Evolutionary conservation across 2,329 filamentous ascomycete genomes (phyloP).

Genomic region (Paraphaeosphaeria sporulosa): DNA sequence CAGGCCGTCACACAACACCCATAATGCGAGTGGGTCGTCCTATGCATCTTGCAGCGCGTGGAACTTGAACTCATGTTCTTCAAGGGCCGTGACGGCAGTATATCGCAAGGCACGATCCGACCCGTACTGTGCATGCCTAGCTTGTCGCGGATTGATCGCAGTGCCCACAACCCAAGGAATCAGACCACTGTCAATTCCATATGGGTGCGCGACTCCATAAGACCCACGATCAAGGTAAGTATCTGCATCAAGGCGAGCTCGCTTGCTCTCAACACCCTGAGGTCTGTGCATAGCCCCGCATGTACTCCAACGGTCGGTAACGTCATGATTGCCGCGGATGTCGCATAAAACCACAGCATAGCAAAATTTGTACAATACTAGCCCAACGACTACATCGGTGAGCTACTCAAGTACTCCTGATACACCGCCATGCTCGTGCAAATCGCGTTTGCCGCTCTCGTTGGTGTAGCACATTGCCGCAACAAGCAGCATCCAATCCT

Average conservation of each 20-base stretch:
- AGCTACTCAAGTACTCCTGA: background rate
- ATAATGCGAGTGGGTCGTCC: too few relatives aligned
- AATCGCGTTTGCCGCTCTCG: constrained; percentile 2
- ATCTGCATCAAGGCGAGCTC: background rate
- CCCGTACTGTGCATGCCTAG: too few relatives aligned
- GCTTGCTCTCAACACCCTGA: background rate
- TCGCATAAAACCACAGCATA: background rate
- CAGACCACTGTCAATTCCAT: background rate
- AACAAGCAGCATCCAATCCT: constrained; percentile 20
- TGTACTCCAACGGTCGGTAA: background rate
- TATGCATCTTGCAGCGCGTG: too few relatives aligned
- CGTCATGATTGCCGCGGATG: constrained; percentile 13
- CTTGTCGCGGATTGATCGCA: background rate
- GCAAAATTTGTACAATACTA: too few relatives aligned
- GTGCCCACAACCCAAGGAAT: too few relatives aligned
- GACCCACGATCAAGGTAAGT: background rate
- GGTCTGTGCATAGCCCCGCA: constrained; percentile 14
- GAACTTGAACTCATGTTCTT: background rate
- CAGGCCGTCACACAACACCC: too few relatives aligned
- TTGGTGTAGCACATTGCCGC: constrained; percentile 16
- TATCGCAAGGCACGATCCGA: background rate
- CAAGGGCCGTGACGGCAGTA: background rate
- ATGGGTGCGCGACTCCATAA: background rate
- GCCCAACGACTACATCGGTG: background rate
- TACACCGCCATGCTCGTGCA: constrained; percentile 9